These are phyloP conservation scores for Colletotrichum sublineola DNA, from an alignment of 2,329 filamentous ascomycete species.

Conservation along the genomic window DNA sequence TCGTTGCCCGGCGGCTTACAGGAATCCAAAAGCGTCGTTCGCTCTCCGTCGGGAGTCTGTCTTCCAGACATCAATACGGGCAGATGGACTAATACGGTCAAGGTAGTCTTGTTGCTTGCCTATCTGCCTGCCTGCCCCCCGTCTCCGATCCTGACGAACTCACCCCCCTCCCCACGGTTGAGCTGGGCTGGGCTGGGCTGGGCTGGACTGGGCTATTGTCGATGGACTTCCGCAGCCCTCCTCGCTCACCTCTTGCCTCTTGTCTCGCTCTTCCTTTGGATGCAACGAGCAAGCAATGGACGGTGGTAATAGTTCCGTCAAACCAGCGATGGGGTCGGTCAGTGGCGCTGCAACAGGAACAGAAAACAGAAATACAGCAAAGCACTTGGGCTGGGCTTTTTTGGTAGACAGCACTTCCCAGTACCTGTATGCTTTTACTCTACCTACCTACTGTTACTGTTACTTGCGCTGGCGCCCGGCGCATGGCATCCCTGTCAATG, in stretches of 20 bases:
- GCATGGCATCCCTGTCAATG: slow-evolving; percentile 19
- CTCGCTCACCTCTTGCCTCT: not conserved
- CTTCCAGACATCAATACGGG: not conserved
- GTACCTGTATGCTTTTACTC: slow-evolving; percentile 1
- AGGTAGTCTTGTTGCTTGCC: not conserved
- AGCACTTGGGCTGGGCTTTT: not conserved
- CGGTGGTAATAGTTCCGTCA: slow-evolving; percentile 27
- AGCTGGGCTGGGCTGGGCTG: not conserved
- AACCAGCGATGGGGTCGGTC: slow-evolving; percentile 16
- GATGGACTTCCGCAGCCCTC: not conserved
- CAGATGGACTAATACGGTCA: not conserved
- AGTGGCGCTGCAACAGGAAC: slow-evolving; percentile 3
- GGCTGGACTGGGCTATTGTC: not conserved
- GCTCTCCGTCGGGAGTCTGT: not conserved
- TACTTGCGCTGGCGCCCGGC: slow-evolving; percentile 1
- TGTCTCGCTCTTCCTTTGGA: not conserved
- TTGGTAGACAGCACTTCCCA: not conserved
- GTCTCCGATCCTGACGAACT: slow-evolving; percentile 9
- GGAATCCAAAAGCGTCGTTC: not conserved
- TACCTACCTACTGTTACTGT: not conserved
- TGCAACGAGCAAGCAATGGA: not conserved
- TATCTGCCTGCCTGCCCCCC: not conserved
- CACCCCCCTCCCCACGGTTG: not conserved
- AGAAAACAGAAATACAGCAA: not conserved
- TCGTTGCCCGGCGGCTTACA: not conserved